These are phyloP conservation scores for Leccinum holopus DNA, from an alignment of 1,284 basidiomycete genomes.

Conservation along the genomic window DNA sequence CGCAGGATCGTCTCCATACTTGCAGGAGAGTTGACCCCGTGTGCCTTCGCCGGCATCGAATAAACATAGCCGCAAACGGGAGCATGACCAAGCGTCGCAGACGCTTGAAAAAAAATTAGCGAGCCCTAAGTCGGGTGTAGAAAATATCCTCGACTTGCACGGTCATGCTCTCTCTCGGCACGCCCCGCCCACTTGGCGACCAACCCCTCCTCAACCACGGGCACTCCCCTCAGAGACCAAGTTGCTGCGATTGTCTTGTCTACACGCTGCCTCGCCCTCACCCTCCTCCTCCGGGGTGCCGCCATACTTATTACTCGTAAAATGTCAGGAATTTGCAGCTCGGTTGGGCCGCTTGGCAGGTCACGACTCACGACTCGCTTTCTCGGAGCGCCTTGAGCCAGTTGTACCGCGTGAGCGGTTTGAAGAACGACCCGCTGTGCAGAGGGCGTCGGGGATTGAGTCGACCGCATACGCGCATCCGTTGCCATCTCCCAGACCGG, in stretches of 20 bases:
- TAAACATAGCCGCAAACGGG: no score
- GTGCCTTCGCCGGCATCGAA: no score
- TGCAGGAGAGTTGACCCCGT: no score
- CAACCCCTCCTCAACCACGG: neutral
- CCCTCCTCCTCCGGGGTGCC: conserved; percentile 11
- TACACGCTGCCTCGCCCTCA: conserved; percentile 17
- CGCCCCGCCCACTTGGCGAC: neutral
- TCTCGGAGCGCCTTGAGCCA: conserved; percentile 51
- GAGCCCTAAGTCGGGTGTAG: no score
- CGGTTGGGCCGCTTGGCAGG: conserved; percentile 43
- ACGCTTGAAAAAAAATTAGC: no score
- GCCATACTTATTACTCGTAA: conserved; percentile 36
- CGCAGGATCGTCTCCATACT: no score
- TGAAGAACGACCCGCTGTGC: conserved; percentile 40
- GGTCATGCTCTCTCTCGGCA: no score
- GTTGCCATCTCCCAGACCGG: no score
- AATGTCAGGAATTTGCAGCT: conserved; percentile 48
- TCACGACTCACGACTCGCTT: conserved; percentile 20
- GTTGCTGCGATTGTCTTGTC: conserved; percentile 19
- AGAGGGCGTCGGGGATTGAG: neutral
- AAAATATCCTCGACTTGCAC: no score
- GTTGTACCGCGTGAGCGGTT: conserved; percentile 40
- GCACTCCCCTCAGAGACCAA: neutral
- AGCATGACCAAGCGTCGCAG: no score
- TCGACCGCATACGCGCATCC: no score